Evolutionary conservation across 345 rosid genomes (phyloP).

Genomic region (Barbarea vulgaris): DNA sequence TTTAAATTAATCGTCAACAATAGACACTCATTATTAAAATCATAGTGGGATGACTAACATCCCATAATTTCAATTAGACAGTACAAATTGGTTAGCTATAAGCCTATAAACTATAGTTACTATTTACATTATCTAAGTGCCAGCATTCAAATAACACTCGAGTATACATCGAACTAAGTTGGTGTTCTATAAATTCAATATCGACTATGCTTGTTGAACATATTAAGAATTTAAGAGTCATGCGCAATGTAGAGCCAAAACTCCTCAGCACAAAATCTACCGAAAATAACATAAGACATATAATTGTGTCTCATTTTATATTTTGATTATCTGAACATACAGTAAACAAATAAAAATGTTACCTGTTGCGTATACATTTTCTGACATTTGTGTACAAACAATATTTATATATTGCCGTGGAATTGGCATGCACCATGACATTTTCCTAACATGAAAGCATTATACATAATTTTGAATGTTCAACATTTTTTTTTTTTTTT

Average conservation of each 20-base stretch:
- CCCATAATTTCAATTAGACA: background rate
- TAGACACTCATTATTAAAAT: background rate
- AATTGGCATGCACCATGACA: constrained; percentile 36
- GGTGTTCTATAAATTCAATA: background rate
- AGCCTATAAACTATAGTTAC: background rate
- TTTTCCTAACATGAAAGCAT: constrained; percentile 28
- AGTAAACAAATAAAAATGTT: constrained; percentile 7
- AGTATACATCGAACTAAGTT: background rate
- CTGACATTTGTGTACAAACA: constrained; percentile 18
- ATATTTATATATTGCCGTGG: constrained; percentile 25
- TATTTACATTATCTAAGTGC: background rate
- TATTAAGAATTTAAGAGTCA: constrained; percentile 5
- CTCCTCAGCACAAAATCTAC: background rate
- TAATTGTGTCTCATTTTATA: background rate
- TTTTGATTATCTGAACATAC: constrained; percentile 21
- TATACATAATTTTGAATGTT: background rate
- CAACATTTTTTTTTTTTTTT: background rate
- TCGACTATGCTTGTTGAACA: constrained; percentile 1
- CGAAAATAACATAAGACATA: background rate
- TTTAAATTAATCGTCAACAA: background rate
- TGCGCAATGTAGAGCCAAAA: background rate
- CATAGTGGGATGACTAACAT: background rate
- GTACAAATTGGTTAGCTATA: background rate
- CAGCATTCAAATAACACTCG: background rate
- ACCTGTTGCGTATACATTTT: constrained; percentile 14